Evolutionary conservation across 495 filamentous ascomycete species (phyloP), one percentile per base, ranked within the genome.

Genomic region (Hypoxylon rickii): DNA sequence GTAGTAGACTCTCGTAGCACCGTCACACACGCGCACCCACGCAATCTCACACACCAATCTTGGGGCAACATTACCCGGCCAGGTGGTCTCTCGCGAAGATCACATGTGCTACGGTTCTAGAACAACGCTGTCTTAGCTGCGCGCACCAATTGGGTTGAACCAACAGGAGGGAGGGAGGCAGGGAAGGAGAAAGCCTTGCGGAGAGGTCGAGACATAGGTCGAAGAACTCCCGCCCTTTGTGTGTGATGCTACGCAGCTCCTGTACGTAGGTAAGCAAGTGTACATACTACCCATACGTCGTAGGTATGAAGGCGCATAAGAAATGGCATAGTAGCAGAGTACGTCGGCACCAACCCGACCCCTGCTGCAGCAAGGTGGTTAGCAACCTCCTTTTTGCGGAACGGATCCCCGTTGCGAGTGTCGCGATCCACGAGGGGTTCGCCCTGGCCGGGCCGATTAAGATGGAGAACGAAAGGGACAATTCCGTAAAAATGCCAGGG

Each of bases 361-460:
- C 57, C 45, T 55, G 57, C 45, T 26, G n/a, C n/a, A n/a, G n/a
- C n/a, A n/a, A n/a, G n/a, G n/a, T n/a, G n/a, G n/a, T n/a, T n/a
- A n/a, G 33, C 34, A 53, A 54, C 44, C 52, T 58, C 49, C 52
- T 57, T 39, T 51, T 63, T 58, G 48, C 53, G 59, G 53, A 44
- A 63, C 38, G 40, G 53, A 49, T 12, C 53, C 49, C 59, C 53
- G 59, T 58, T 17, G 44, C 36, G 32, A 44, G 47, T 37, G 29
- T 60, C 44, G 44, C 56, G 36, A 54, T 20, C 36, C 42, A 22
- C 43, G 58, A 44, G 58, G 58, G 31, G 44, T 37, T 62, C 51
- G 48, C 47, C 29, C 46, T 21, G 51, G 46, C 58, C 58, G 58
- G 58, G 21, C 58, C 58, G 59, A 58, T 63, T 63, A 63, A 46